phyloP scores from a whole-genome alignment of 306 rosid species.

The Rubus parviflorus region DNA sequence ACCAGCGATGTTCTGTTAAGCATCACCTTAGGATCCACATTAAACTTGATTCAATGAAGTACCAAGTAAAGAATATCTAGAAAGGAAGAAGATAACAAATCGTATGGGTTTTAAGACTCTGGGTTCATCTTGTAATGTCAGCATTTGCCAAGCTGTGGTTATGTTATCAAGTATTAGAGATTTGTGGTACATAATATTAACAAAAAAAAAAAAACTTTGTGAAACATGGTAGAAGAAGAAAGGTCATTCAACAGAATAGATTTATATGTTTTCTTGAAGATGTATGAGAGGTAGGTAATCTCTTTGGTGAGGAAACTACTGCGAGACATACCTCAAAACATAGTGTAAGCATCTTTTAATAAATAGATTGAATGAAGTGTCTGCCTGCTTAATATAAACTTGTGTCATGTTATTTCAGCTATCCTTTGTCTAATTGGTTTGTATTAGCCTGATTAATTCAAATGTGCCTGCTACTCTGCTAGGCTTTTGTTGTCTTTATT shows the following conservation, averaged over 20 bases:
- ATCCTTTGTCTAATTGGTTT: not conserved
- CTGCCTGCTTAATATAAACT: not conserved
- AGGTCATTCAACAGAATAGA: not conserved
- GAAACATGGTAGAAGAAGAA: not conserved
- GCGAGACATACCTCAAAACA: not conserved
- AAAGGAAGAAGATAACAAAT: not conserved
- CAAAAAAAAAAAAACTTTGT: not conserved
- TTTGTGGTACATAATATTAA: not conserved
- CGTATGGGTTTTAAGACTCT: not conserved
- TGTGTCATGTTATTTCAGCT: not conserved
- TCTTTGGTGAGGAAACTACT: not conserved
- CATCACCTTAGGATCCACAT: not conserved
- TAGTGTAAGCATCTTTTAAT: not conserved
- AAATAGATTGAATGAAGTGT: not conserved
- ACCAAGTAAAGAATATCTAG: not conserved
- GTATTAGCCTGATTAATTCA: not conserved
- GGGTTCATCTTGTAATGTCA: not conserved
- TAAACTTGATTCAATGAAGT: not conserved
- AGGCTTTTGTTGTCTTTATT: not conserved
- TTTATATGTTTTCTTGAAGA: not conserved
- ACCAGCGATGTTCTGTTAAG: not conserved
- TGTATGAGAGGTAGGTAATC: not conserved
- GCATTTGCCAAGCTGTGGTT: not conserved
- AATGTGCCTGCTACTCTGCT: not conserved
- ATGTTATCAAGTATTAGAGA: not conserved